Evolutionary conservation across 2,329 filamentous ascomycete genomes (phyloP).

Genomic region (Hypoxylon sp.): DNA sequence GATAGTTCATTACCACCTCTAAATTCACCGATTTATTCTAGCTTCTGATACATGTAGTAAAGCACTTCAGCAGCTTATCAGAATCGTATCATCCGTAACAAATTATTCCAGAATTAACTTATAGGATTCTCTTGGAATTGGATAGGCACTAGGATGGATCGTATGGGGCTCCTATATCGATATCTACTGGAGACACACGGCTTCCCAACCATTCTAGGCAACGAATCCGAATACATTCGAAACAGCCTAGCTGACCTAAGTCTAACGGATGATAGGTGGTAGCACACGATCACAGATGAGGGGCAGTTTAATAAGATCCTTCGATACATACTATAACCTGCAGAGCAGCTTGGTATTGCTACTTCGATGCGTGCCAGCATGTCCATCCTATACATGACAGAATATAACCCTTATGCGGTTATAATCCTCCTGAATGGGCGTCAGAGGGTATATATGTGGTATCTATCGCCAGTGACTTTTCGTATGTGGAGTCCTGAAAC

Average conservation of each 20-base stretch:
- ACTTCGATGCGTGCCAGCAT: not conserved
- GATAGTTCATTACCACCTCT: not conserved
- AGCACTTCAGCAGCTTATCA: too few species aligned
- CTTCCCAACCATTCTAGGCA: constrained; percentile 1
- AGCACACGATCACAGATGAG: constrained; percentile 7
- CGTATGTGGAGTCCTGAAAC: not conserved
- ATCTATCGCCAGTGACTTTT: not conserved
- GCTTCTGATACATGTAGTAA: not conserved
- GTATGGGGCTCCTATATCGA: not conserved
- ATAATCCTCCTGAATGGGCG: not conserved
- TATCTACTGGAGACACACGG: not conserved
- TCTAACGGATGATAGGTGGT: constrained; percentile 5
- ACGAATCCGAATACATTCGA: constrained; percentile 7
- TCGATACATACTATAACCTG: not conserved
- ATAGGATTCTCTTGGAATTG: too few species aligned
- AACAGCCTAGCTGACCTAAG: constrained; percentile 5
- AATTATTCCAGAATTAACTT: too few species aligned
- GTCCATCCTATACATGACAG: not conserved
- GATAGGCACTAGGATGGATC: not conserved
- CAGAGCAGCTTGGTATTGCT: not conserved
- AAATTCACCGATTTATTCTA: not conserved
- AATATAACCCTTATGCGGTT: not conserved
- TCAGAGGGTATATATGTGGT: not conserved
- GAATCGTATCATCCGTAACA: too few species aligned
- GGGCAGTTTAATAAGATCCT: not conserved